These are phyloP conservation scores for Puya raimondii DNA, from an alignment of 176 grass and related monocot genomes.

Conservation along the genomic window DNA sequence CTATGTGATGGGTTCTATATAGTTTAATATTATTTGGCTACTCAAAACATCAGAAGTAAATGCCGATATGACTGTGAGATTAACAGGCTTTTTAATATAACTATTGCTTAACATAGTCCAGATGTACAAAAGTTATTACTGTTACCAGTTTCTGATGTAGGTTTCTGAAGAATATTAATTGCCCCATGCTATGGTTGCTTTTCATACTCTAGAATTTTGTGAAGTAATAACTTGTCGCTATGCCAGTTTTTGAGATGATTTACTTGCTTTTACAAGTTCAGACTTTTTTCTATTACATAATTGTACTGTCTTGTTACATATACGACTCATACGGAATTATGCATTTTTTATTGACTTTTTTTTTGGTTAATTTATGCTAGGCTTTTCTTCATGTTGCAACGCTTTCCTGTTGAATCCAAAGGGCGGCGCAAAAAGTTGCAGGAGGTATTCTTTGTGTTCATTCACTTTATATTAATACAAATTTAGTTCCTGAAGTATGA, in stretches of 20 bases:
- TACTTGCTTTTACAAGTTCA: not conserved
- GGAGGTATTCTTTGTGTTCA: slow-evolving; percentile 31
- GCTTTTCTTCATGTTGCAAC: slow-evolving; percentile 75
- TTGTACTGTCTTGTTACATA: not conserved
- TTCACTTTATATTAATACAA: not conserved
- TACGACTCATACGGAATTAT: not conserved
- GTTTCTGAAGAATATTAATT: too few relatives aligned
- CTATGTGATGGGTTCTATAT: too few relatives aligned
- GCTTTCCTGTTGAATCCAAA: slow-evolving; percentile 81
- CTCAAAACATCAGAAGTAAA: too few relatives aligned
- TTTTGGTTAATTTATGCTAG: slow-evolving; percentile 7
- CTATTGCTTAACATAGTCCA: too few relatives aligned
- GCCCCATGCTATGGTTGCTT: not conserved
- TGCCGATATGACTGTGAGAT: too few relatives aligned
- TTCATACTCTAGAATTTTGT: not conserved
- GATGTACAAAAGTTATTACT: too few relatives aligned
- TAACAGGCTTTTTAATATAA: too few relatives aligned
- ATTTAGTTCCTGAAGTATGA: too few relatives aligned
- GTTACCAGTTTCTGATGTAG: too few relatives aligned
- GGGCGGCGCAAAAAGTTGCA: slow-evolving; percentile 65
- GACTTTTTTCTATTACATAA: not conserved
- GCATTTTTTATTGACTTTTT: not conserved
- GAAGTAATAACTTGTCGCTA: too few relatives aligned
- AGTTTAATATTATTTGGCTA: too few relatives aligned
- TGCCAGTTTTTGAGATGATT: not conserved